Evolutionary conservation across 2,329 filamentous ascomycete species (phyloP), one percentile per base, ranked within the genome.

Genomic region (Aspergillus caelatus): DNA sequence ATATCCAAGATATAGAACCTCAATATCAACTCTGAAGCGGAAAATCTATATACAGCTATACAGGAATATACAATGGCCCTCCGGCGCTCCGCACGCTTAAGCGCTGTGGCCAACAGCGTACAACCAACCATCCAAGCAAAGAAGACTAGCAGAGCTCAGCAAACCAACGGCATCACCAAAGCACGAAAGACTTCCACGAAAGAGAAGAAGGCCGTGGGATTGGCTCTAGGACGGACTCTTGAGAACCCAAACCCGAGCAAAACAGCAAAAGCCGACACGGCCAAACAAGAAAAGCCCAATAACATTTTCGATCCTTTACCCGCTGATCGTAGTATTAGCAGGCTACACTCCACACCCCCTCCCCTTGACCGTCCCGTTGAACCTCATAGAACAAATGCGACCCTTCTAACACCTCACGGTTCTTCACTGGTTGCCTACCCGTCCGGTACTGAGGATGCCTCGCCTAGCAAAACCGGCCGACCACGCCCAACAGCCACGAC

Each of bases 401-500:
- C 79, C 14, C 74, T 84, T n/a, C 81, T 83, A 52, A 82, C 81
- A 10, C 79, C 81, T 46, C 81, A 72, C 65, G 79, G 77, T 61
- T 84, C 72, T 76, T 75, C 80, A 67, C 41, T 79, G 73, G 70
- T 86, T 77, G 67, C 85, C 78, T 71, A 83, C 78, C 67, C 86
- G 80, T 71, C 72, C 62, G 67, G 68, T 59, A 54, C 69, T 26
- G 73, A 77, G 63, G 73, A 79, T 60, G 71, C 69, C 50, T 80
- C 80, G 45, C 81, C 77, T 64, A 79, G 72, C 67, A 78, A 78
- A 64, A 73, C 74, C 4, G 77, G 72, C 72, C 76, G 72, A 68
- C 74, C 75, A 67, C 72, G 73, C 59, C 79, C 84, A 3, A 81
- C 75, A 19, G 84, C 85, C 1, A 91, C 90, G n/a, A 91, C 89